phyloP scores from a whole-genome alignment of 345 rosid species.

The Lepidium africanum region DNA sequence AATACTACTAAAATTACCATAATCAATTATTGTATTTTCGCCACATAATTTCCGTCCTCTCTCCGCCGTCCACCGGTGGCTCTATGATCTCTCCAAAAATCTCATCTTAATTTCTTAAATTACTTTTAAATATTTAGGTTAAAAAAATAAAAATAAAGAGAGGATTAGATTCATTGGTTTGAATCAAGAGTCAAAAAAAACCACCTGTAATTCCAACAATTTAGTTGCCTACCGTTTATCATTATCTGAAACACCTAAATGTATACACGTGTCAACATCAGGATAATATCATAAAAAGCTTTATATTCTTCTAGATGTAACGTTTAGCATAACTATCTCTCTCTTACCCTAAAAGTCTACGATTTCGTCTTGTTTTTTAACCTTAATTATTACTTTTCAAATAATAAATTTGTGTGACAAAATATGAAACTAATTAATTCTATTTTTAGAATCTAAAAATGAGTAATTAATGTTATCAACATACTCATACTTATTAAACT shows the following conservation, averaged over 20 bases:
- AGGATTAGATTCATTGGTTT: slow-evolving; percentile 21
- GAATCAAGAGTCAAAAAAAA: slow-evolving; percentile 5
- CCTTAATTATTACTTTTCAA: not conserved
- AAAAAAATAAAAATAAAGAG: not conserved
- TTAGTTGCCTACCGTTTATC: slow-evolving; percentile 26
- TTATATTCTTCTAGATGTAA: slow-evolving; percentile 24
- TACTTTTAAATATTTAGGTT: not conserved
- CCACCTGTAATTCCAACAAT: slow-evolving; percentile 23
- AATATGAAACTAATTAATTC: not conserved
- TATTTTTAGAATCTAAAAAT: slow-evolving; percentile 9
- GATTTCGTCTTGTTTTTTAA: not conserved
- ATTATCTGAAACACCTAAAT: not conserved
- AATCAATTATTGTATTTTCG: not conserved
- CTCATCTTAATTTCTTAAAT: not conserved
- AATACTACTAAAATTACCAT: not conserved
- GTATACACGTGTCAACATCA: slow-evolving; percentile 9
- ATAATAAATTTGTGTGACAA: not conserved
- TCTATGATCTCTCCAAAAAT: slow-evolving; percentile 7
- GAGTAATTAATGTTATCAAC: not conserved
- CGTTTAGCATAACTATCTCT: slow-evolving; percentile 7
- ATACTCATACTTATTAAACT: not conserved
- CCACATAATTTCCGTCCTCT: slow-evolving; percentile 15
- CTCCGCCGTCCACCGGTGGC: slow-evolving; percentile 16
- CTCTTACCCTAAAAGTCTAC: not conserved
- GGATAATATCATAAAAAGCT: not conserved